These are phyloP conservation scores for Myriosclerotinia scirpicola DNA, from an alignment of 2,329 filamentous ascomycete genomes.

Conservation along the genomic window DNA sequence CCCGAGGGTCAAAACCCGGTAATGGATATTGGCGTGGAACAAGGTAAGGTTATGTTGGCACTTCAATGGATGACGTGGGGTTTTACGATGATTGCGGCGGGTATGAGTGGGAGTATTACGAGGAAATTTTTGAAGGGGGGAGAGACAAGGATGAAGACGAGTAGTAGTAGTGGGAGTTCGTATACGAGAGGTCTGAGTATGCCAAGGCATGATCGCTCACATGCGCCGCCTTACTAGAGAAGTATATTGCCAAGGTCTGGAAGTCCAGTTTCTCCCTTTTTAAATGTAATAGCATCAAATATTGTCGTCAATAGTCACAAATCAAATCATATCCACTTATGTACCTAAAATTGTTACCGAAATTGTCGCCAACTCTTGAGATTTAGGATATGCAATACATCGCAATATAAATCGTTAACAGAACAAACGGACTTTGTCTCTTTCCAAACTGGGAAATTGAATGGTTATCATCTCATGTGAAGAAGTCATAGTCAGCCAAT, in stretches of 20 bases:
- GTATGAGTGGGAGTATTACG: slow-evolving; percentile 13
- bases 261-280: slow-evolving; percentile 6
- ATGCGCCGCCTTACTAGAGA: slow-evolving; percentile 6
- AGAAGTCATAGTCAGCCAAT: too few species aligned
- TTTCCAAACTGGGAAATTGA: too few species aligned
- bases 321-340: too few species aligned
- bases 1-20: neutral
- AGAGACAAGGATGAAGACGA: neutral
- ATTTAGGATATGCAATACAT: too few species aligned
- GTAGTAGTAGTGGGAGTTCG: slow-evolving; percentile 1
- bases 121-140: neutral
- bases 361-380: too few species aligned
- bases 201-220: neutral
- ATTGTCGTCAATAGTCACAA: too few species aligned
- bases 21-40: neutral
- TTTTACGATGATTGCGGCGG: neutral
- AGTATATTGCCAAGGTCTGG: neutral
- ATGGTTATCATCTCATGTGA: too few species aligned
- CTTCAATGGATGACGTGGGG: slow-evolving; percentile 17
- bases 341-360: too few species aligned
- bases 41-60: slow-evolving; percentile 1
- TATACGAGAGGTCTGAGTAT: neutral
- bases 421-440: too few species aligned
- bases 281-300: neutral
- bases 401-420: too few species aligned